A percentile compares a stretch with the other conserved stretches of the same genome.
These are phyloP conservation scores for Poteriospumella lacustris DNA, from an alignment of 108 stramenopile species.

Conservation along the genomic window DNA sequence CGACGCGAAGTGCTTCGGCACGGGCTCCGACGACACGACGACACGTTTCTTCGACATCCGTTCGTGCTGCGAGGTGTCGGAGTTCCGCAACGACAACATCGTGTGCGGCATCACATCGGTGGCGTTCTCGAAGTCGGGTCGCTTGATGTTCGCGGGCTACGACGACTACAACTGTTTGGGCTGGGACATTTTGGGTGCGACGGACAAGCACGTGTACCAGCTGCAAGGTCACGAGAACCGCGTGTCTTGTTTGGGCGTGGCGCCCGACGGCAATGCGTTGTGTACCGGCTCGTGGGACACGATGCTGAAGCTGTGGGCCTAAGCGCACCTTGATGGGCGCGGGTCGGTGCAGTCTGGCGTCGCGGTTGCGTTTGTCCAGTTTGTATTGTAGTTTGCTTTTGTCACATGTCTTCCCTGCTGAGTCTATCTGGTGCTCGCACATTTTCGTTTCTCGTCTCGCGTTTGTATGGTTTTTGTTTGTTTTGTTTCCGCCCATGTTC, in stretches of 20 bases:
- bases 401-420: too few relatives aligned
- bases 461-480: too few relatives aligned
- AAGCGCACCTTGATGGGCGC: not conserved
- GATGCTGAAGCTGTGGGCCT: slow-evolving; percentile 81
- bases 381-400: too few relatives aligned
- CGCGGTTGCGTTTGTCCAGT: too few relatives aligned
- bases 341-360: too few relatives aligned
- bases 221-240: slow-evolving; percentile 82
- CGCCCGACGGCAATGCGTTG: slow-evolving; percentile 79
- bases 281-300: slow-evolving; percentile 98
- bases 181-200: slow-evolving; percentile 50
- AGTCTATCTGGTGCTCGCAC: too few relatives aligned
- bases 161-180: slow-evolving; percentile 59
- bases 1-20: slow-evolving; percentile 77
- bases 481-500: too few relatives aligned
- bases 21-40: slow-evolving; percentile 88
- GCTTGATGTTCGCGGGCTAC: slow-evolving; percentile 59
- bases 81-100: slow-evolving; percentile 70
- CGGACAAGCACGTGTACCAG: slow-evolving; percentile 57
- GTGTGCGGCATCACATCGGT: slow-evolving; percentile 65
- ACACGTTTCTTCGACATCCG: slow-evolving; percentile 91
- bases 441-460: too few relatives aligned
- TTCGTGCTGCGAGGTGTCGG: slow-evolving; percentile 73
- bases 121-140: slow-evolving; percentile 50
- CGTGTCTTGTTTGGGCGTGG: slow-evolving; percentile 87